Base-by-base conservation (phyloP, 106 monocot species). In the Dendrobium officinale region DNA sequence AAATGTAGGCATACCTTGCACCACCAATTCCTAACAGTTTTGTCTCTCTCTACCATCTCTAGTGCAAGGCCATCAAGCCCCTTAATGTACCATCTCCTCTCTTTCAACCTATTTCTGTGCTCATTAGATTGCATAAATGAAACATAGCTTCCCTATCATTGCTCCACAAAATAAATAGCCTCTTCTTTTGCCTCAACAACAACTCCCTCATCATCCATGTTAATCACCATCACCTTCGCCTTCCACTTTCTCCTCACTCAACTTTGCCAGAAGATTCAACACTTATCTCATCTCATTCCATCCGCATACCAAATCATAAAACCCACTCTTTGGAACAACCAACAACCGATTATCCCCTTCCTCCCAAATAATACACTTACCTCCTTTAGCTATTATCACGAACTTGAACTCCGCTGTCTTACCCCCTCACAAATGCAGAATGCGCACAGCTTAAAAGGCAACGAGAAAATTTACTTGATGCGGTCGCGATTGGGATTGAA, bases 21-120 rank as follows among this genome's bases (percentile, higher is more conserved):
- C 96, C 93, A 87, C 96, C 96, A 96, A 83, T 93, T 96, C 82
- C 91, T 91, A 3, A 88, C 84, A 31, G 16, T 67, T 37, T 82
- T 83, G 70, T 96, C 96, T 22, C 85, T 85, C 77, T 93, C 91
- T 79, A 93, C 90, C 17, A 96, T 78, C 86, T 86, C 86, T 88
- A 93, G 78, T 29, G 85, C 79, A 29, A 88, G 81, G n/a, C 86
- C 91, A 64, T 88, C 89, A 67, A 96, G 86, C 59, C 93, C 96
- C 55, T 82, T 74, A 2, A 81, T 90, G 41, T 84, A 77, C 96
- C 96, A 96, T 44, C 61, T 81, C 85, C 90, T 86, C 85, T 89
- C 84, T 2, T 29, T 47, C 80, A 87, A 88, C 45, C 86, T 72
- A 73, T 55, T 82, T 37, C 79, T n/a, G 81, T 93, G 96, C 45